These are phyloP conservation scores for Daldinia sp. DNA, from an alignment of 2,329 filamentous ascomycete genomes.

Conservation along the genomic window DNA sequence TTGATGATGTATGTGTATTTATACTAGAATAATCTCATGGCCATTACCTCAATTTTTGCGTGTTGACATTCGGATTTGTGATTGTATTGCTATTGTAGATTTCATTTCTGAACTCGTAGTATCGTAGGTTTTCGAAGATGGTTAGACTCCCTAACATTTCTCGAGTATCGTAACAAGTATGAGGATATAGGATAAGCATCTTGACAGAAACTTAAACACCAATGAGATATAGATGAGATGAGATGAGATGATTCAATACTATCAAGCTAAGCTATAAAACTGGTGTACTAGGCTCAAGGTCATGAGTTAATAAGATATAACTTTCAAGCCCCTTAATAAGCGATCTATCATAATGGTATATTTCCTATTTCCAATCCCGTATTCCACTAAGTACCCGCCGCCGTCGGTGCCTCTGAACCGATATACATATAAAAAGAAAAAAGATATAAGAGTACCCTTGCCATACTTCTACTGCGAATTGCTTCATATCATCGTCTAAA, in stretches of 20 bases:
- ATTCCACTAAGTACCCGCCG: constrained; percentile 1
- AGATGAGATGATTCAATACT: too few species aligned
- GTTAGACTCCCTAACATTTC: too few species aligned
- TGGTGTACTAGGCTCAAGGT: background rate
- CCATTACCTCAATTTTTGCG: background rate
- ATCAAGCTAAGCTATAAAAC: background rate
- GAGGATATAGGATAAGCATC: too few species aligned
- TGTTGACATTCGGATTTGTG: too few species aligned
- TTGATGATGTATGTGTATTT: background rate
- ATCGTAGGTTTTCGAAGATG: too few species aligned
- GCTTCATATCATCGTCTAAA: constrained; percentile 31
- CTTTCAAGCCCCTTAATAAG: background rate
- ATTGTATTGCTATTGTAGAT: too few species aligned
- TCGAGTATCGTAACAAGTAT: too few species aligned
- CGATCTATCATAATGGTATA: constrained; percentile 25
- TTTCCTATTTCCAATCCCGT: constrained; percentile 11
- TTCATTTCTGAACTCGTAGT: too few species aligned
- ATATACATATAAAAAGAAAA: background rate
- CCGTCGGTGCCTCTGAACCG: background rate
- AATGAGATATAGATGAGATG: too few species aligned
- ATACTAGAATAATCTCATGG: background rate
- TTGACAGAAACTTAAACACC: too few species aligned
- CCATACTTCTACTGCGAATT: constrained; percentile 19
- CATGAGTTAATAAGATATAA: background rate
- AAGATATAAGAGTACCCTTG: background rate